Base-by-base conservation (phyloP, 495 filamentous ascomycete species). In the Pyrenula massariospora region DNA sequence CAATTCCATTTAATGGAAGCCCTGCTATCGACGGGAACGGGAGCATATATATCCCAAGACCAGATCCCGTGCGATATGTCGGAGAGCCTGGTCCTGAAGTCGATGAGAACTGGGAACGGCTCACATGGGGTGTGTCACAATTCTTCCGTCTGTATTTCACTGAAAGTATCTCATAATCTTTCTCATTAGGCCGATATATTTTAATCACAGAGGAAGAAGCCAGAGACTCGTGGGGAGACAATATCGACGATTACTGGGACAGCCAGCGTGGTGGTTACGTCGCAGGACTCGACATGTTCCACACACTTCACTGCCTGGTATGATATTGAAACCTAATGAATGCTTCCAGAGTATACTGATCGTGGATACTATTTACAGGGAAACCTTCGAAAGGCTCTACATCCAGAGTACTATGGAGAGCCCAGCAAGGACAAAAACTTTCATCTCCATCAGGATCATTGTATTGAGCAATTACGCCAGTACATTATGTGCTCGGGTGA, bases 231-330 rank as follows among this genome's bases (percentile, higher is more conserved):
- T 48, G 20, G 24, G 54, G 48, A n/a, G 54, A 31, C 12, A 31
- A 56, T 10, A 48, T 56, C 22, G 12, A 8, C n/a, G 10, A 56
- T 15, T 56, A 47, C 54, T 56, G 54, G 54, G 48, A 48, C 48
- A 21, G 21, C 15, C 12, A 2, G 25, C 3, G 54, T 1, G 54
- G 54, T 1, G 54, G 54, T 15, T 56, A 56, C 48, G 23, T 56
- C 22, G 23, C n/a, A 10, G 54, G 54, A 25, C 58, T 64, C 21
- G 62, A 62, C 25, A 56, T 64, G 10, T 59, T 62, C 54, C 62
- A 62, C 24, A 62, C 62, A 12, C 47, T 62, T 25, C 62, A 64
- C 54, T 62, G 62, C 31, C 48, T 64, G 23, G 58, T 61, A 22
- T 48, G 58, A 3, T 23, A 61, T 53, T 54, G 62, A 12, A 57